These are phyloP conservation scores for Xylariomycetidae sp. DNA, from an alignment of 2,329 filamentous ascomycete genomes.

Conservation along the genomic window DNA sequence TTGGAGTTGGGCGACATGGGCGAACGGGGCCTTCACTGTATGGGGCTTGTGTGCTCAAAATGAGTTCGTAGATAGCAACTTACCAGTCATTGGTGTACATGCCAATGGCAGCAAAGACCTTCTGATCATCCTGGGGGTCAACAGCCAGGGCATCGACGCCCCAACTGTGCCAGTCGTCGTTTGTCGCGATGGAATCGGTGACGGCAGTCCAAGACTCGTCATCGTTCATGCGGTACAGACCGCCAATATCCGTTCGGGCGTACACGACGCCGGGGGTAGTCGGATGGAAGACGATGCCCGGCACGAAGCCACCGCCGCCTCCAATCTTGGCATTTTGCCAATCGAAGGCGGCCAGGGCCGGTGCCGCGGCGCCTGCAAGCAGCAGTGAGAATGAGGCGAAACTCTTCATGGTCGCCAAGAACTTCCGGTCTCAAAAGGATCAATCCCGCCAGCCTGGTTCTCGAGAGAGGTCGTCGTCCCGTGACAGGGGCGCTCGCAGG, in stretches of 20 bases:
- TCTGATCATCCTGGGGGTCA: slow-evolving; percentile 45
- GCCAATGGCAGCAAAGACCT: slow-evolving; percentile 48
- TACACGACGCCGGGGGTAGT: slow-evolving; percentile 45
- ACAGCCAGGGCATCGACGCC: slow-evolving; percentile 51
- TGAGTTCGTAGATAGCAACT: slow-evolving; percentile 3
- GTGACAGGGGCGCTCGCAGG: no score
- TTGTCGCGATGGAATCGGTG: slow-evolving; percentile 39
- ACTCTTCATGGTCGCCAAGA: no score
- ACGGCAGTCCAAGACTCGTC: slow-evolving; percentile 51
- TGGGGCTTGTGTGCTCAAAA: no score
- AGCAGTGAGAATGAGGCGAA: slow-evolving; percentile 10
- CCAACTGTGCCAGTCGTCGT: slow-evolving; percentile 47
- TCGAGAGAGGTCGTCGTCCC: no score
- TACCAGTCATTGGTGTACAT: slow-evolving; percentile 55
- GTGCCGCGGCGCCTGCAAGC: slow-evolving; percentile 11
- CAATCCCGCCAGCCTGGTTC: no score
- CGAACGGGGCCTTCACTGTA: no score
- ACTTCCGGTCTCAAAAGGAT: no score
- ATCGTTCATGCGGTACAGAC: slow-evolving; percentile 47
- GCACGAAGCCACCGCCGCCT: slow-evolving; percentile 51
- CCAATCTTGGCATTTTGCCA: slow-evolving; percentile 48
- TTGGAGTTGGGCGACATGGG: no score
- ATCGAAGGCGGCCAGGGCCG: slow-evolving; percentile 28
- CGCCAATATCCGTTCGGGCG: slow-evolving; percentile 52
- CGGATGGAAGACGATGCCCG: slow-evolving; percentile 52